A percentile compares a stretch with the other conserved stretches of the same genome.
Conservation (phyloP, 2,329 filamentous ascomycete genomes). For the Macrophomina phaseolina region DNA sequence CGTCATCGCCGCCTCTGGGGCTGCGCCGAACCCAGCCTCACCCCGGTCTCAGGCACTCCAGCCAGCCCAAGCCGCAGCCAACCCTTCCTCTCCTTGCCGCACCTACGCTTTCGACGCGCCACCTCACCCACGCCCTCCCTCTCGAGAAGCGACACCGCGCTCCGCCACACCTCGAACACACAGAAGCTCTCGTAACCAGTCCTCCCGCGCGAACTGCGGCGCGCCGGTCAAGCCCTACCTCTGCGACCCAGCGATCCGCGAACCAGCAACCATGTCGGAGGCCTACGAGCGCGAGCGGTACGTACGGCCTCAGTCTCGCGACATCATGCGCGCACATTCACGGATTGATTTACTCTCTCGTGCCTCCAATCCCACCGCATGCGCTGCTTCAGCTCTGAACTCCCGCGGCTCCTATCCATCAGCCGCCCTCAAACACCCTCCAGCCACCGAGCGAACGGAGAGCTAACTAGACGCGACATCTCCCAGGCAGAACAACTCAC, state of each 20-base stretch:
- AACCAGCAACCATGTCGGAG: slow-evolving; percentile 55
- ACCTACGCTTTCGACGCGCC: not conserved
- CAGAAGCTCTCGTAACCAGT: too few species aligned
- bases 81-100: not conserved
- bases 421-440: not conserved
- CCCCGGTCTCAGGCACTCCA: slow-evolving; percentile 9
- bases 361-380: slow-evolving; percentile 17
- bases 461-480: not conserved
- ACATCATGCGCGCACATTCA: not conserved
- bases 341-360: not conserved
- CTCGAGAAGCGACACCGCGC: not conserved
- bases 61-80: not conserved
- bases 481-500: slow-evolving; percentile 87
- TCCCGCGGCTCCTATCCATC: not conserved
- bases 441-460: not conserved
- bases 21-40: not conserved
- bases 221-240: not conserved
- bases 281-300: slow-evolving; percentile 67
- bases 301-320: slow-evolving; percentile 29
- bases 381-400: not conserved
- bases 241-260: not conserved
- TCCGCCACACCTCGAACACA: not conserved
- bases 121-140: not conserved
- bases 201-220: not conserved
- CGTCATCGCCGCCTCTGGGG: not conserved